Evolutionary conservation across 345 rosid species (phyloP).

Genomic region (Euphorbia pulcherrima): DNA sequence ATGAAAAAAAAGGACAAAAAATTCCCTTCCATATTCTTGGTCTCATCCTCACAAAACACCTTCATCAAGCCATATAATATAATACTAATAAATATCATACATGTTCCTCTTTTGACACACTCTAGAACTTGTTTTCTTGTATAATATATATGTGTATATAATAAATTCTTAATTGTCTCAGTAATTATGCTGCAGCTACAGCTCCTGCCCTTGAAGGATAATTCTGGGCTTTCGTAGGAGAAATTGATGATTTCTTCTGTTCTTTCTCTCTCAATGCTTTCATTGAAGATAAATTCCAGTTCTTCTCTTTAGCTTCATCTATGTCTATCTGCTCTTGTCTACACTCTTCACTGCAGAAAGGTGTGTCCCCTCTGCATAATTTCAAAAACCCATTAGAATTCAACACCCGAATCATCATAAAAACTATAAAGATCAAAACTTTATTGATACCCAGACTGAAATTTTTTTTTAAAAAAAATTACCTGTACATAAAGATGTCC

Average conservation of each 20-base stretch:
- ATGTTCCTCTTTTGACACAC: not conserved
- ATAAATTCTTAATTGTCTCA: no score
- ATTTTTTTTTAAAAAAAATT: not conserved
- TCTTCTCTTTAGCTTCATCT: slow-evolving; percentile 64
- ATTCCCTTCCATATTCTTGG: slow-evolving; percentile 5
- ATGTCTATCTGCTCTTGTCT: slow-evolving; percentile 71
- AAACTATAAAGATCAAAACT: not conserved
- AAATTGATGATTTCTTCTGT: slow-evolving; percentile 31
- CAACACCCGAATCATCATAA: not conserved
- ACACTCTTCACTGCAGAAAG: slow-evolving; percentile 86
- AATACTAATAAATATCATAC: not conserved
- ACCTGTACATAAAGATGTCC: slow-evolving; percentile 91
- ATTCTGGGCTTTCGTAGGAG: slow-evolving; percentile 33
- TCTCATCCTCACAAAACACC: slow-evolving; percentile 4
- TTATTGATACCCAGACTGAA: not conserved
- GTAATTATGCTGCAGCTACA: slow-evolving; percentile 42
- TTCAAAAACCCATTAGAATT: slow-evolving; percentile 13
- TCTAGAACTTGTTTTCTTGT: not conserved
- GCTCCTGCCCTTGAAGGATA: slow-evolving; percentile 38
- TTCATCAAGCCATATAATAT: not conserved
- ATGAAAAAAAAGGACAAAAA: not conserved
- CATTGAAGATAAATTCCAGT: slow-evolving; percentile 53
- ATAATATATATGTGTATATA: not conserved
- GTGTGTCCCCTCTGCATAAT: slow-evolving; percentile 70
- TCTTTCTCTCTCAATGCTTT: slow-evolving; percentile 48